Percentiles rank a stretch among this genome's conserved stretches.
phyloP scores from a whole-genome alignment of 2,329 filamentous ascomycete species.

The Biscogniauxia sp. region DNA sequence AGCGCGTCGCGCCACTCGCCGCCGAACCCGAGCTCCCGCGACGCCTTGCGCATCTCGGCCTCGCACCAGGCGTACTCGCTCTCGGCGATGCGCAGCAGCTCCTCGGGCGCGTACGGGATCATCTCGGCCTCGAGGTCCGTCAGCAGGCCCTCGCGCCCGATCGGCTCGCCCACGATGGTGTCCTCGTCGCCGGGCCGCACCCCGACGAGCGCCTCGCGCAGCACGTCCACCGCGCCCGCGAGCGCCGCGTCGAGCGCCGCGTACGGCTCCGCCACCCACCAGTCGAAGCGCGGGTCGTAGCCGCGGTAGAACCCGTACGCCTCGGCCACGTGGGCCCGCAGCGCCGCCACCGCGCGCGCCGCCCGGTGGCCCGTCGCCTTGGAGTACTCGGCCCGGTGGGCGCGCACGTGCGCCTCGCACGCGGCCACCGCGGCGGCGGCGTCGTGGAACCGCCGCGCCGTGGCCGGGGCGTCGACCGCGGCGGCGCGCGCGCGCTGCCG shows the following conservation, averaged over 20 bases:
- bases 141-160: slow-evolving; percentile 50
- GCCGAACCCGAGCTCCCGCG: slow-evolving; percentile 45
- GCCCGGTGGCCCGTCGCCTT: slow-evolving; percentile 47
- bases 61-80: slow-evolving; percentile 56
- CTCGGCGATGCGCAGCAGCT: slow-evolving; percentile 50
- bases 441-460: slow-evolving; percentile 41
- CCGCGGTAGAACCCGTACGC: slow-evolving; percentile 50
- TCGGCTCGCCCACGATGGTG: slow-evolving; percentile 56
- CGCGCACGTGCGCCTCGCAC: slow-evolving; percentile 35
- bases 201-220: slow-evolving; percentile 41
- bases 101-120: slow-evolving; percentile 57
- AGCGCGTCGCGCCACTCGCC: slow-evolving; percentile 52
- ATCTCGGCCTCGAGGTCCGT: slow-evolving; percentile 54
- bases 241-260: slow-evolving; percentile 39
- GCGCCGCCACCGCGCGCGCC: slow-evolving; percentile 38
- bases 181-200: slow-evolving; percentile 42
- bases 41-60: slow-evolving; percentile 50
- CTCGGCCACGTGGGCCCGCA: slow-evolving; percentile 44
- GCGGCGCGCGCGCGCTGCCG: slow-evolving; percentile 44
- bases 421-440: slow-evolving; percentile 33
- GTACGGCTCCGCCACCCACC: slow-evolving; percentile 52
- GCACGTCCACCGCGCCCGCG: slow-evolving; percentile 34
- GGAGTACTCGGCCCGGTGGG: slow-evolving; percentile 33
- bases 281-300: slow-evolving; percentile 56
- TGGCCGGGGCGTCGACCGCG: slow-evolving; percentile 41